Base-by-base conservation (phyloP, 208 protist species). In the Acanthamoeba triangularis region DNA sequence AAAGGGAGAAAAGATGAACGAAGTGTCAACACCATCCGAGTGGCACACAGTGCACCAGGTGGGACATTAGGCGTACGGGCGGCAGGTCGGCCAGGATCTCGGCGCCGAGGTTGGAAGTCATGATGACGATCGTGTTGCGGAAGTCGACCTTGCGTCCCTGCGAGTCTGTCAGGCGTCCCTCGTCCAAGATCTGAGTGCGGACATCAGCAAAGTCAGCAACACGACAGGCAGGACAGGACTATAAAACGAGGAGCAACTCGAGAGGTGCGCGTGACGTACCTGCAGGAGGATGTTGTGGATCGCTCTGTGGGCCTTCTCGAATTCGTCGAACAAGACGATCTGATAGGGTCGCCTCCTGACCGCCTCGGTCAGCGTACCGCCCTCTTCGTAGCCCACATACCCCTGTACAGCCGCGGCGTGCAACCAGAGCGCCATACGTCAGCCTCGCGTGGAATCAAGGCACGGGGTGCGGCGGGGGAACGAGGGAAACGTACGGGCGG, bases 351-450 rank as follows among this genome's bases (percentile, higher is more conserved):
- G 98, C 18, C 99, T 98, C n/a, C 99, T 98, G 23, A 99, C 99
- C 14, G 99, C 98, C 97, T 99, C 99, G 10, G 99, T 99, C 65
- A 99, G 98, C 97, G 99, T 98, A 35, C 99, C 99, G 69, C 99
- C 99, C 95, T 99, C 98, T 18, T 99, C 99, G 96, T 99, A 99
- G 59, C 99, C 99, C 18, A 99, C 98, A 96, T 99, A 99, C 63
- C 99, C 99, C 87, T 93, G 30, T 14, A 74, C 8, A 54, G 49
- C 6, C 49, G 6, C 49, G 14, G 6, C 49, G 37, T 41, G 37
- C 37, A 3, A 41, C 3, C 37, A 41, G 3, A 41, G 37, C 37
- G 3, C 37, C 37, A 41, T 41, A 3, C 37, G 37, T 41, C 37
- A 41, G 37, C 37, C 37, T 41, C 37, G 37, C 37, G 37, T 41